Conservation (phyloP, 805 yeast species). For the Cyberlindnera veronae region DNA sequence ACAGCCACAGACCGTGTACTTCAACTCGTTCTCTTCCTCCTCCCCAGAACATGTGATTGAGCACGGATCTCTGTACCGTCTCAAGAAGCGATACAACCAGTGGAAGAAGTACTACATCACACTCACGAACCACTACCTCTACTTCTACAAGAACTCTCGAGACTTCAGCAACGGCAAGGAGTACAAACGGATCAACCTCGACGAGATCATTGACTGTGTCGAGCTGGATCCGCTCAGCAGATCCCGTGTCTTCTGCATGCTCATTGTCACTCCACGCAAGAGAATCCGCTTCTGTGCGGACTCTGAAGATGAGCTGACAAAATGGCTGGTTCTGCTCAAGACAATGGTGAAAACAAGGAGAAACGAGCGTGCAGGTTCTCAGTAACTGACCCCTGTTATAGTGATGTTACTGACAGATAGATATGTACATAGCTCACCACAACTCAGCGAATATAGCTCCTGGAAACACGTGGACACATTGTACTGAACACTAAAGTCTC, state of each 20-base stretch:
- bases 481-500: no score
- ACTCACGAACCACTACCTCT: constrained; percentile 38
- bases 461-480: no score
- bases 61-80: constrained; percentile 39
- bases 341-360: constrained; percentile 27
- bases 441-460: no score
- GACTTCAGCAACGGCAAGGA: constrained; percentile 18
- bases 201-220: constrained; percentile 43
- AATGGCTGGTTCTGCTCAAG: constrained; percentile 47
- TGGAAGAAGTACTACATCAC: constrained; percentile 45
- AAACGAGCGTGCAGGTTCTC: constrained; percentile 6
- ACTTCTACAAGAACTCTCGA: constrained; percentile 36
- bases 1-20: constrained; percentile 11
- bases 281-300: constrained; percentile 42
- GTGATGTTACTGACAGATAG: background rate
- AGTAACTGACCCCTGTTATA: constrained; percentile 16
- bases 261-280: constrained; percentile 44
- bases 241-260: constrained; percentile 42
- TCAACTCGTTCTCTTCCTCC: constrained; percentile 22
- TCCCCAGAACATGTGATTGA: constrained; percentile 36
- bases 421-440: no score
- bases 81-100: constrained; percentile 42
- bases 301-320: constrained; percentile 42
- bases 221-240: constrained; percentile 47
- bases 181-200: constrained; percentile 33